Base-by-base conservation (phyloP, 805 yeast species). In the Candida hispaniensis region DNA sequence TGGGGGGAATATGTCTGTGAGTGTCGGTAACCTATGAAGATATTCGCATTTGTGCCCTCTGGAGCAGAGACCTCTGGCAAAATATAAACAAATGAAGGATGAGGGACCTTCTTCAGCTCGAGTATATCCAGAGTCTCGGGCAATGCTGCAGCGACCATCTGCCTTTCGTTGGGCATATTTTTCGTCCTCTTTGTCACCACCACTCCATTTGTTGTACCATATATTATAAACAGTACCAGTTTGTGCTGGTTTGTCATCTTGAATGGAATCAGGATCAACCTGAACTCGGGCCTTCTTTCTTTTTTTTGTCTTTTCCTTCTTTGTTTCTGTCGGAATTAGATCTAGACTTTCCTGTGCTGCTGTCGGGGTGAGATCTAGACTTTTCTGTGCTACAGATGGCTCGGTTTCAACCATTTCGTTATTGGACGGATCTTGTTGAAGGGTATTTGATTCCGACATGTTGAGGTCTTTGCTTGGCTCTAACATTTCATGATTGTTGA, bases 151-250 rank as follows among this genome's bases (percentile, higher is more conserved):
- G 40, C 75, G 59, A 46, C 68, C 73, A 19, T 67, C 79, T 54
- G 73, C 69, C 58, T 51, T 70, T 52, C 23, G 15, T 60, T 59
- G 58, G 56, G 44, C 41, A 51, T 26, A 39, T 41, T 29, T 44
- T 11, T 51, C 56, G 18, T 60, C 63, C 11, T 62, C 55, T 9
- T 58, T 53, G 40, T 72, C 80, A 9, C 82, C 85, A 0, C 85
- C 83, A 6, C 91, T 73, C 95, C 95, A 86, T 54, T 77, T 78
- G 39, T 77, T 64, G 54, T 72, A 86, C 96, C 96, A 86, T 10
- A 82, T 66, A 48, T 86, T 86, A 61, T 79, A 86, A 0, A 74
- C 72, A 6, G 74, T 70, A 0, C 94, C 94, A 1, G 79, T 69
- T 44, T 80, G 93, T 5, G 81, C 75, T 0, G 94, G 94, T 29